These are phyloP conservation scores for Pleodorina starrii DNA, from an alignment of 139 green algal genomes.

Conservation along the genomic window DNA sequence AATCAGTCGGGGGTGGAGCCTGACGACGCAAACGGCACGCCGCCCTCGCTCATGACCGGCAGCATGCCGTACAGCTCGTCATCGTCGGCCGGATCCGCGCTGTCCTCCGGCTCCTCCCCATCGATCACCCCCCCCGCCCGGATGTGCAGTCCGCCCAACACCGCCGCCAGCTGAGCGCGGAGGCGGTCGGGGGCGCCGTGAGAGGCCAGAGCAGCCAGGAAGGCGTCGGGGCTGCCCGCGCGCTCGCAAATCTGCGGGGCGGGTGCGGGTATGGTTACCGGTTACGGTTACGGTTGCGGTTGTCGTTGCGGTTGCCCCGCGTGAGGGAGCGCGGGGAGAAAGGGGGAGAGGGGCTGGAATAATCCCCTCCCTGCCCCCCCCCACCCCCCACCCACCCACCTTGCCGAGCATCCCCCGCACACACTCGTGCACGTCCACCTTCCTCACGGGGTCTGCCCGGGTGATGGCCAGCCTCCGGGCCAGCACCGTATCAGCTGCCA, in stretches of 20 bases:
- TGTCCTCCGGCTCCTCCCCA: slow-evolving; percentile 28
- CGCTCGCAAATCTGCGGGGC: slow-evolving; percentile 20
- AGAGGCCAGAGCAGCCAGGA: slow-evolving; percentile 1
- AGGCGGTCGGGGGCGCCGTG: slow-evolving; percentile 24
- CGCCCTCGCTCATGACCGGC: slow-evolving; percentile 27
- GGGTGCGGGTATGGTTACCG: too few species aligned
- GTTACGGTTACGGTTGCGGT: too few species aligned
- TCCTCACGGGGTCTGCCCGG: slow-evolving; percentile 49
- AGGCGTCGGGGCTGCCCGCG: neutral
- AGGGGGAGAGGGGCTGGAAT: too few species aligned
- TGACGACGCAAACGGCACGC: slow-evolving; percentile 2
- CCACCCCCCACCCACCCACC: slow-evolving; percentile 9
- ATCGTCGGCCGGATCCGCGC: slow-evolving; percentile 15
- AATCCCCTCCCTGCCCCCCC: neutral
- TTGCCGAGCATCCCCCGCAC: slow-evolving; percentile 24
- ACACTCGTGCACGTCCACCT: slow-evolving; percentile 34
- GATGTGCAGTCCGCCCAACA: slow-evolving; percentile 5
- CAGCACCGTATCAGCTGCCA: slow-evolving; percentile 53
- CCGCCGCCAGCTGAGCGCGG: slow-evolving; percentile 17
- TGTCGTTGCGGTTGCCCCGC: too few species aligned
- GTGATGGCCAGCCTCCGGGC: slow-evolving; percentile 53
- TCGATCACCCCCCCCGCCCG: neutral
- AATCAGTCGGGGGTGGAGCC: slow-evolving; percentile 42
- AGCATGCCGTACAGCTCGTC: slow-evolving; percentile 41
- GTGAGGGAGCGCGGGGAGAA: too few species aligned